Percentiles rank a stretch among this genome's conserved stretches.
These are phyloP conservation scores for Phytopythium mirpurense DNA, from an alignment of 352 stramenopile genomes.

Conservation along the genomic window DNA sequence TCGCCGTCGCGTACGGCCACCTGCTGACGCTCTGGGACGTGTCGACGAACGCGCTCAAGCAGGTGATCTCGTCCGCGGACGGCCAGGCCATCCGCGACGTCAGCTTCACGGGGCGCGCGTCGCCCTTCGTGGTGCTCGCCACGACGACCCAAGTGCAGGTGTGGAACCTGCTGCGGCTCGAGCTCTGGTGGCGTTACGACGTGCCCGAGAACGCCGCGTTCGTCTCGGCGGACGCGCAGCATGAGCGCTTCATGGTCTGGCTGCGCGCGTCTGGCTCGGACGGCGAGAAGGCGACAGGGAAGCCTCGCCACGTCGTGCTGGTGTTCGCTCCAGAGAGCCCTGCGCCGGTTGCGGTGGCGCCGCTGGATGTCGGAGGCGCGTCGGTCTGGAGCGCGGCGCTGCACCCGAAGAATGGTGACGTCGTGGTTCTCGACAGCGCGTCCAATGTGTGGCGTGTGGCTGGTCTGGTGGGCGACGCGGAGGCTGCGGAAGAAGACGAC, in stretches of 20 bases:
- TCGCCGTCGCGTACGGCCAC: constrained; percentile 77
- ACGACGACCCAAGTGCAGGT: constrained; percentile 60
- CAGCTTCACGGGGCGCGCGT: constrained; percentile 48
- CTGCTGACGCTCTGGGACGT: constrained; percentile 86
- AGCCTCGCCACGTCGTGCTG: constrained; percentile 34
- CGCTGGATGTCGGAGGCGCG: constrained; percentile 23
- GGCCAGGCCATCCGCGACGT: constrained; percentile 46
- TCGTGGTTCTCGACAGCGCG: constrained; percentile 46
- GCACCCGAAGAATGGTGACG: constrained; percentile 52
- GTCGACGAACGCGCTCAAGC: constrained; percentile 59
- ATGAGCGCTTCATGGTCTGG: constrained; percentile 51
- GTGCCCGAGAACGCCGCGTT: constrained; percentile 27
- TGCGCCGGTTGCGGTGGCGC: constrained; percentile 41
- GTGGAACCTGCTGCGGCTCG: constrained; percentile 64
- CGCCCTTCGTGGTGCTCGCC: constrained; percentile 59
- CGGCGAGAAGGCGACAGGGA: not conserved
- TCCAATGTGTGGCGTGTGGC: constrained; percentile 62
- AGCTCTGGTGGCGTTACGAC: constrained; percentile 70
- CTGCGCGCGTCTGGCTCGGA: constrained; percentile 12
- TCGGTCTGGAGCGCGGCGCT: constrained; percentile 49
- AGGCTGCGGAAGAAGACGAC: constrained; percentile 17
- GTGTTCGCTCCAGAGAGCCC: constrained; percentile 43
- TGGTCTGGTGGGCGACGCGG: constrained; percentile 23
- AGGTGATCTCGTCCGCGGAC: constrained; percentile 67
- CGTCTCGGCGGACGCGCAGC: constrained; percentile 25